Base-by-base conservation (phyloP, 2,329 filamentous ascomycete species). In the Aschersonia sp. region DNA sequence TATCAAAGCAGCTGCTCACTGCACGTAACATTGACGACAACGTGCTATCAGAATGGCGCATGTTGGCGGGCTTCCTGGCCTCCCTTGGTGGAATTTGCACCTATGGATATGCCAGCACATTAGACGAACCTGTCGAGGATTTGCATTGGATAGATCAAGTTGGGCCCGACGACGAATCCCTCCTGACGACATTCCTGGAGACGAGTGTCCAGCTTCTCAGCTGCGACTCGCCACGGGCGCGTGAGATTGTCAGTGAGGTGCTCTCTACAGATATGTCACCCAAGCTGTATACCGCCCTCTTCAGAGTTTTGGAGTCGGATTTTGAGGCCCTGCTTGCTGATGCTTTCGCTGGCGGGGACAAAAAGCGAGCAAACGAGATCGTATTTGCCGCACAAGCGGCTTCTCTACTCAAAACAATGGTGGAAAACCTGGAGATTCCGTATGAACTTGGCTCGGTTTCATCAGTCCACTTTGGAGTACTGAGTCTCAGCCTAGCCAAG, bases 351-450 rank as follows among this genome's bases (percentile, higher is more conserved):
- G 2, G 65, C 69, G 5, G 68, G 72, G 40, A 72, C 72, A 48
- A 72, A 68, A 32, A 2, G 1, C 71, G 72, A 39, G 79, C 83
- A 41, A 73, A 72, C 46, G 77, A 81, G 51, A 73, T 83, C 29
- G 66, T 80, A 1, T 84, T 84, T 60, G 79, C 78, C 5, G 80
- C 84, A 56, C 81, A 84, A 58, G 74, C 78, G 6, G 77, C 79
- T 5, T 77, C 78, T 4, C 66, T 84, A 30, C 61, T 84, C 37
- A 78, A 74, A 49, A 74, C 73, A 2, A 68, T 84, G 45, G 76
- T 84, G 5, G 80, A 84, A 54, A 71, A 77, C 39, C 63, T 84
- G 4, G 77, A 81, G 49, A 79, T 73, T 4, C 75, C 79, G 4
- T 72, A 77, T 1, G 80, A 84, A 54, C 67, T 79, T 9, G 76